A percentile compares a stretch with the other conserved stretches of the same genome.
phyloP scores from a whole-genome alignment of 139 green algal genomes.

The Nannochloris sp. region DNA sequence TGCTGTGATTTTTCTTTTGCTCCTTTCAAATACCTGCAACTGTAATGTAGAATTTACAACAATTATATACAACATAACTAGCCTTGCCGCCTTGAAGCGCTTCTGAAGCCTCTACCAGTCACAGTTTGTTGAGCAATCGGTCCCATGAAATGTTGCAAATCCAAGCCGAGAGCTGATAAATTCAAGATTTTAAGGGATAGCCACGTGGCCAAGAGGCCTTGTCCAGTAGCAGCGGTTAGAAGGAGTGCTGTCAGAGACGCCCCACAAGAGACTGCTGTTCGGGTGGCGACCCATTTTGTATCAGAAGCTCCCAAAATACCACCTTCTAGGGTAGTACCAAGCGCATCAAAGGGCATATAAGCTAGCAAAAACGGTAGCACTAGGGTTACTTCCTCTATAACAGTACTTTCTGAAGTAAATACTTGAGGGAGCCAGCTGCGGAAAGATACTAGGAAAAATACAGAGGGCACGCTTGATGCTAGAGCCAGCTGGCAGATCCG shows the following conservation, averaged over 20 bases:
- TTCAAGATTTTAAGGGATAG: constrained; percentile 24
- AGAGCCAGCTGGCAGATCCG: constrained; percentile 24
- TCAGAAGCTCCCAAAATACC: constrained; percentile 27
- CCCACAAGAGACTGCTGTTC: neutral
- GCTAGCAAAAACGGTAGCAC: constrained; percentile 22
- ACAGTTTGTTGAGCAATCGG: neutral
- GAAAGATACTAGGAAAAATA: neutral
- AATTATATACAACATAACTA: too few species aligned
- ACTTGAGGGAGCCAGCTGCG: constrained; percentile 12
- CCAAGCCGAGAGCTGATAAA: constrained; percentile 12
- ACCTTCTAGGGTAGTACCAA: constrained; percentile 27
- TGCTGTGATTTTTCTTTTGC: too few species aligned
- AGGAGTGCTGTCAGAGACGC: constrained; percentile 15
- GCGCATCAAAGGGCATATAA: constrained; percentile 29
- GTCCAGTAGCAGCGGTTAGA: neutral
- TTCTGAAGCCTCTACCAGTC: too few species aligned
- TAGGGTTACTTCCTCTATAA: constrained; percentile 2
- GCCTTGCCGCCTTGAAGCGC: too few species aligned
- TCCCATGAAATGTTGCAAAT: constrained; percentile 18
- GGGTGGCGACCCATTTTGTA: constrained; percentile 20
- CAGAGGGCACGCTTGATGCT: constrained; percentile 1
- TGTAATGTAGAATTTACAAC: too few species aligned
- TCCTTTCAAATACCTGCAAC: too few species aligned
- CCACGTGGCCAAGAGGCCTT: constrained; percentile 18
- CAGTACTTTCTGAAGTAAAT: constrained; percentile 19